Conservation (phyloP, 176 grass and related monocot genomes). For the Oryza rufipogon region DNA sequence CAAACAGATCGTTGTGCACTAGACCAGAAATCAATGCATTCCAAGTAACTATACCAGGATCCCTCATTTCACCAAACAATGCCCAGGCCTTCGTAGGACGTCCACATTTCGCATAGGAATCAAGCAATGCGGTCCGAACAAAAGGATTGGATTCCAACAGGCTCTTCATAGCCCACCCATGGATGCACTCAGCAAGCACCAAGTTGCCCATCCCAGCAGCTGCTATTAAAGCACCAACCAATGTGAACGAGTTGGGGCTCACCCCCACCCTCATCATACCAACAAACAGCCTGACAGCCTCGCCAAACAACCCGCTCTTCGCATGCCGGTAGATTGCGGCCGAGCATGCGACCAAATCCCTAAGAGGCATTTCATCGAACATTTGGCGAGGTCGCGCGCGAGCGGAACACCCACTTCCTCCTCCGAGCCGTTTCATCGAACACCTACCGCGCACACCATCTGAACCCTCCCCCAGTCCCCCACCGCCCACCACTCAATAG, state of each 20-base stretch:
- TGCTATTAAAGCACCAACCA: slow-evolving; percentile 48
- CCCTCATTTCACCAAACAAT: slow-evolving; percentile 48
- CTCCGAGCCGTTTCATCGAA: slow-evolving; percentile 36
- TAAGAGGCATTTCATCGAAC: slow-evolving; percentile 53
- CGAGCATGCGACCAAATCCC: slow-evolving; percentile 55
- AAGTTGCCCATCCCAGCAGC: slow-evolving; percentile 38
- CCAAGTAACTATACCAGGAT: slow-evolving; percentile 61
- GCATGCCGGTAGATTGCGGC: slow-evolving; percentile 47
- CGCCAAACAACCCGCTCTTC: slow-evolving; percentile 25
- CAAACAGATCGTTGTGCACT: slow-evolving; percentile 61
- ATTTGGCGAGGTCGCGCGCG: slow-evolving; percentile 8
- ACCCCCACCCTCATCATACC: slow-evolving; percentile 46
- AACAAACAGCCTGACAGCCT: slow-evolving; percentile 48
- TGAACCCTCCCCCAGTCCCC: slow-evolving; percentile 26
- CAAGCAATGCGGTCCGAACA: slow-evolving; percentile 56
- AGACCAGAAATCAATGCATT: slow-evolving; percentile 68
- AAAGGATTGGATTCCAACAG: slow-evolving; percentile 52
- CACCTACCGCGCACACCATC: slow-evolving; percentile 35
- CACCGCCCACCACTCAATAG: slow-evolving; percentile 17
- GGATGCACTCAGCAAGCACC: slow-evolving; percentile 43
- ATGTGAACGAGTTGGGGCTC: slow-evolving; percentile 63
- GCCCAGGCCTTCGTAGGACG: slow-evolving; percentile 39
- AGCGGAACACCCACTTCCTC: not conserved
- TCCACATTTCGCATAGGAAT: slow-evolving; percentile 66
- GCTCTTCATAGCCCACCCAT: slow-evolving; percentile 60